Base-by-base conservation (phyloP, 164 flowering plant genomes). In the Cinnamomum chago region DNA sequence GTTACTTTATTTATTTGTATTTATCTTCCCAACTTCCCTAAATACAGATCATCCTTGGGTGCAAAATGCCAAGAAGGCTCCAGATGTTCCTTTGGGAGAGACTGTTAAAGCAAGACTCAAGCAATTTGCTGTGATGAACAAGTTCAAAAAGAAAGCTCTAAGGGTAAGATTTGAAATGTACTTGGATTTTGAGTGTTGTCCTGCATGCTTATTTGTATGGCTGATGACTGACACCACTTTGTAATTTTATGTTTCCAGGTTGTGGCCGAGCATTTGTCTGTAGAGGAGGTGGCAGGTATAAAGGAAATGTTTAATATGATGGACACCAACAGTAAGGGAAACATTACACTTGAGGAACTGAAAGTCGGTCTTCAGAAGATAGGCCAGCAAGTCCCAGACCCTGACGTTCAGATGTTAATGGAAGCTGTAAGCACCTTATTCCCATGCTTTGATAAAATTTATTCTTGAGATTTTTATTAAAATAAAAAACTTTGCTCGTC, bases 81-180 rank as follows among this genome's bases (percentile, higher is more conserved):
- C 97, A 40, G 87, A 93, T 82, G 97, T 95, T 65, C 82, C 89
- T 55, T 82, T 95, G 35, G 98, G 98, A 73, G 97, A 93, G 82
- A 88, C 89, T 13, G 97, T 95, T 68, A 93, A 76, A 80, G 93
- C 97, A 58, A 90, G 98, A 78, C 93, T 95, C 64, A 88, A 89
- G 78, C 98, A 95, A 76, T 95, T 95, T 77, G 87, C 98, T 64
- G 85, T 94, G 18, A 88, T 94, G 97, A 94, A 92, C 85, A 94
- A 92, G 82, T 88, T 95, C 67, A 95, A 95, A 85, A 95, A 93
- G 84, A 88, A 88, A 88, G 98, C 98, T 70, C 83, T 95, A 5
- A 85, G 87, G 93, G 98, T 93, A 91, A 77, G 80, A 67, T 71
- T 50, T 30, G 40, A 68, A 60, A 22, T 11, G 50, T 15, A 22